These are phyloP conservation scores for Hibiscus syriacus DNA, from an alignment of 345 rosid species.

Conservation along the genomic window DNA sequence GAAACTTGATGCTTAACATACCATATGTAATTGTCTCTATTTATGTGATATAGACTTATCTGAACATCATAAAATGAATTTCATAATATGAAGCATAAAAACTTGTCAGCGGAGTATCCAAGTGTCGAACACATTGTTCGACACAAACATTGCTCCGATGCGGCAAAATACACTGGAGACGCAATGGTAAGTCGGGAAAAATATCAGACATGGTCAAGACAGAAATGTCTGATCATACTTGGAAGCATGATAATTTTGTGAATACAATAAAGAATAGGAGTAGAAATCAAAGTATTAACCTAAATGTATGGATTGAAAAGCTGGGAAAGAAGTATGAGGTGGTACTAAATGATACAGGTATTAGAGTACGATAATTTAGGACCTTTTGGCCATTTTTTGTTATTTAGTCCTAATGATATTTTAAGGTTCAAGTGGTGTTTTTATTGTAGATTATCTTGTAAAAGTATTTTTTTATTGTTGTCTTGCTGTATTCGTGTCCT, in stretches of 20 bases:
- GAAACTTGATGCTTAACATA: conserved; percentile 5
- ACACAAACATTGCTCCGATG: not conserved
- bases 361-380: not conserved
- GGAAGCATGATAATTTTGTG: not conserved
- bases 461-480: not conserved
- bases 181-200: not conserved
- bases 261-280: not conserved
- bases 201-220: too few species aligned
- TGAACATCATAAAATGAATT: not conserved
- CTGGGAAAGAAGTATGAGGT: not conserved
- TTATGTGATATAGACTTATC: not conserved
- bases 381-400: not conserved
- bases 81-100: not conserved
- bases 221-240: not conserved
- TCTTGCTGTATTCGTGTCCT: not conserved
- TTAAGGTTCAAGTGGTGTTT: too few species aligned
- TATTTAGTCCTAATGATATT: too few species aligned
- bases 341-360: not conserved
- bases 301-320: not conserved
- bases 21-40: not conserved
- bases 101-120: not conserved
- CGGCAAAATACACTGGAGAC: not conserved
- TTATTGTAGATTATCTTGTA: too few species aligned
- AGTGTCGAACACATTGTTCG: not conserved
- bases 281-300: not conserved